Evolutionary conservation across 495 filamentous ascomycete species (phyloP), one percentile per base, ranked within the genome.

Genomic region (Bryoglossum gracile): DNA sequence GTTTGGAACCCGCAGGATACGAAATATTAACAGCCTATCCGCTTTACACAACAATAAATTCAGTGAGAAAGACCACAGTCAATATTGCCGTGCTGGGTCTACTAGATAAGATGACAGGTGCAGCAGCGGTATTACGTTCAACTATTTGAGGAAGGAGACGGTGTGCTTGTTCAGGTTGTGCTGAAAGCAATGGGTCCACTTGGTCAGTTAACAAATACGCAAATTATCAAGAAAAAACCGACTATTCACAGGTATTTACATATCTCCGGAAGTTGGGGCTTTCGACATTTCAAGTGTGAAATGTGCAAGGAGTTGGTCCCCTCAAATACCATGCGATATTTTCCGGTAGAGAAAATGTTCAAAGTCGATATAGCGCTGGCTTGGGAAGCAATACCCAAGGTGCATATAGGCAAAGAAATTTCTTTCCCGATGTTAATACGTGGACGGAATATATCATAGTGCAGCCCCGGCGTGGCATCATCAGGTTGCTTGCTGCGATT

Each of bases 141-240:
- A 9, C 8, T 42, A 6, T 22, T 24, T 17, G 1, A 42, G 39
- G 17, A 42, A 21, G 21, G 17, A 13, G 17, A 42, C 10, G 39
- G 21, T 1, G 10, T 42, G 16, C 21, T 42, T 25, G 17, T 42
- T 0, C 8, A 42, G 17, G 19, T 42, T 21, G 39, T 8, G 10
- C 21, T 42, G 17, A 42, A 42, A 42, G 39, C 39, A 9, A 22
- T 42, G 16, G 39, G 39, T 22, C 39, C 6, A 22, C 17, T 42
- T 1, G 39, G 39, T 42, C 8, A 9, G 16, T 42, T 11, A 9
- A 9, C 24, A 13, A 22, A 24, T 13, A 9, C 16, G 21, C 21
- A n/a, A 32, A 32, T n/a, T 42, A 13, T 11, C 8, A 24, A 22
- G 39, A 13, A 9, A 24, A 9, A 13, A 42, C 8, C 19, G 1